These are phyloP conservation scores for Lagenidium giganteum DNA, from an alignment of 352 stramenopile species.

Conservation along the genomic window DNA sequence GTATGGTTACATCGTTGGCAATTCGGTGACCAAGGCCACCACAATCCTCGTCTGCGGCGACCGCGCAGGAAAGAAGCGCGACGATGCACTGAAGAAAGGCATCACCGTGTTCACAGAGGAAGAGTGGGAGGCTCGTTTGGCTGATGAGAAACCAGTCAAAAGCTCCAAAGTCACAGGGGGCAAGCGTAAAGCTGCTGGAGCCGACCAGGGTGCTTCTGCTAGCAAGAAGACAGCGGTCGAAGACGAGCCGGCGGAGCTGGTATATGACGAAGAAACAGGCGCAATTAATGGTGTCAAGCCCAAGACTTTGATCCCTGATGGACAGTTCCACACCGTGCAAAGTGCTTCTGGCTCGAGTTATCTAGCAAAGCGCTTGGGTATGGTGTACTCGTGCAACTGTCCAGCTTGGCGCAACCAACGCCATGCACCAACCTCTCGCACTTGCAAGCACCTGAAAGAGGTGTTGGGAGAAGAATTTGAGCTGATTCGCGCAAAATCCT, in stretches of 20 bases:
- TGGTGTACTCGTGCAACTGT: slow-evolving; percentile 55
- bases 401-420: slow-evolving; percentile 65
- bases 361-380: slow-evolving; percentile 40
- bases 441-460: slow-evolving; percentile 62
- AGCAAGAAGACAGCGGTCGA: slow-evolving; percentile 10
- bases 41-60: slow-evolving; percentile 29
- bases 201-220: too few species aligned
- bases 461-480: slow-evolving; percentile 50
- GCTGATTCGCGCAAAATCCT: slow-evolving; percentile 16
- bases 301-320: slow-evolving; percentile 28
- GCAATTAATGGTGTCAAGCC: slow-evolving; percentile 37
- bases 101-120: slow-evolving; percentile 23
- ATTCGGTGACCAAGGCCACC: slow-evolving; percentile 23
- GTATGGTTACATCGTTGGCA: slow-evolving; percentile 22
- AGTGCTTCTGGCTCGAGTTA: slow-evolving; percentile 51
- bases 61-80: slow-evolving; percentile 22
- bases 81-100: slow-evolving; percentile 22
- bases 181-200: slow-evolving; percentile 1
- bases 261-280: slow-evolving; percentile 35
- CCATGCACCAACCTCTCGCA: slow-evolving; percentile 31
- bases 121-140: slow-evolving; percentile 30
- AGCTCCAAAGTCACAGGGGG: neutral
- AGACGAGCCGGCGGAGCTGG: slow-evolving; percentile 8
- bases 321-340: slow-evolving; percentile 37
- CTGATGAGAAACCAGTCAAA: slow-evolving; percentile 13